A percentile compares a stretch with the other conserved stretches of the same genome.
phyloP scores from a whole-genome alignment of 768 basidiomycete species.

The Tricholoma matsutake region DNA sequence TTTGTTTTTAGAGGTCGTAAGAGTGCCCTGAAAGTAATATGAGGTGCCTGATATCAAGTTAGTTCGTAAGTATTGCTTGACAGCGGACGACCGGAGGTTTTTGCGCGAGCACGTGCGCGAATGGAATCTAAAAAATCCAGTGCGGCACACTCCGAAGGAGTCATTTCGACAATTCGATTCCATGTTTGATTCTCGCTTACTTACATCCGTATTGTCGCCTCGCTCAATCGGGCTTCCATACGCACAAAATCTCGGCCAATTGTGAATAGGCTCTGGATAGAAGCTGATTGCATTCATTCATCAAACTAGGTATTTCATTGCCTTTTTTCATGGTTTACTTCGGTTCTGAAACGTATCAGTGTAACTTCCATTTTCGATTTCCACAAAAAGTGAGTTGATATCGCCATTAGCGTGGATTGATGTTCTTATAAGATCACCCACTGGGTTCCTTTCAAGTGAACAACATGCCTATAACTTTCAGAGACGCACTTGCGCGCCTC shows the following conservation, averaged over 20 bases:
- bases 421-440: neutral
- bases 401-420: neutral
- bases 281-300: neutral
- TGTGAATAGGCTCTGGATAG: neutral
- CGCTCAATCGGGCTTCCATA: neutral
- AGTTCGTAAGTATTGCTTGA: too few species aligned
- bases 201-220: neutral
- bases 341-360: neutral
- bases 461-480: constrained; percentile 71
- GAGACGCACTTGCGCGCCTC: constrained; percentile 74
- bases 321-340: too few species aligned
- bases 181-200: neutral
- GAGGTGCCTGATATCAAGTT: too few species aligned
- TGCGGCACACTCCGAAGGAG: neutral
- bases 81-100: too few species aligned
- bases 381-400: constrained; percentile 5
- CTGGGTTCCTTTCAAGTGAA: constrained; percentile 34
- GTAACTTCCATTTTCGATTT: neutral
- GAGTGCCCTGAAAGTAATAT: too few species aligned
- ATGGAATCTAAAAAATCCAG: neutral
- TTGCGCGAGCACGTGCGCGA: neutral
- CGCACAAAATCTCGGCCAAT: neutral
- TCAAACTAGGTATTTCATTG: too few species aligned
- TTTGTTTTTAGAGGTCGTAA: too few species aligned
- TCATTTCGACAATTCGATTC: neutral